Base-by-base conservation (phyloP, 2,329 filamentous ascomycete genomes). In the Zalaria obscura region DNA sequence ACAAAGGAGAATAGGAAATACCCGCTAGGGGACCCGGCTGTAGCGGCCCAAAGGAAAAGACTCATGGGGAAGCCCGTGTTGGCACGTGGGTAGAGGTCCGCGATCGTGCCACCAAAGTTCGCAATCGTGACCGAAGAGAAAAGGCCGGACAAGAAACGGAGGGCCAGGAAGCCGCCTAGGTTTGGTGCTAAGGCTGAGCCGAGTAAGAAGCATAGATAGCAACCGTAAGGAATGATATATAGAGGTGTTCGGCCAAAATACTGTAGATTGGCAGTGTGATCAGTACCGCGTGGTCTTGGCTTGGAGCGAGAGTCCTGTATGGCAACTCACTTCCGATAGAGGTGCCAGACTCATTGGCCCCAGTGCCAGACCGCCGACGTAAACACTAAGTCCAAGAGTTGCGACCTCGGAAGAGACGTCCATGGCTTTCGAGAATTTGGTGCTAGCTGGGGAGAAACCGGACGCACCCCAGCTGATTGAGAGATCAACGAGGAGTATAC, bases 1-100 rank as follows among this genome's bases (percentile, higher is more conserved):
- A 70, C 58, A 31, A 67, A 63, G 0, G 63, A 65, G 49, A 68
- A 62, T 10, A 68, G 49, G 26, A 69, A 65, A 46, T 64, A 69
- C 0, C 66, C 66, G 5, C 62, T 61, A 1, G 67, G 66, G 9
- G 60, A 64, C 0, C 66, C 66, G 10, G 60, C 60, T 0, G 65
- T 68, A 0, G 66, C 66, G 2, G 67, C 66, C 61, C 67, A 69
- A 1, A 69, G 57, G 34, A 66, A 67, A 35, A 62, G 5, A 33
- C 34, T 37, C 40, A 41, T 41, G 8, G 40, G 27, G 5, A 41
- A 25, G 9, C 40, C 40, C 5, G 40, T 41, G 8, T 41, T n/a
- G 7, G 27, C 10, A n/a, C 36, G 34, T 11, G 36, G 34, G 34
- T 35, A 38, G 10, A 41, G 25, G n/a, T 41, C 40, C 18, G 40